Evolutionary conservation across 1,284 basidiomycete species (phyloP).

Genomic region (Golubevia sp.): DNA sequence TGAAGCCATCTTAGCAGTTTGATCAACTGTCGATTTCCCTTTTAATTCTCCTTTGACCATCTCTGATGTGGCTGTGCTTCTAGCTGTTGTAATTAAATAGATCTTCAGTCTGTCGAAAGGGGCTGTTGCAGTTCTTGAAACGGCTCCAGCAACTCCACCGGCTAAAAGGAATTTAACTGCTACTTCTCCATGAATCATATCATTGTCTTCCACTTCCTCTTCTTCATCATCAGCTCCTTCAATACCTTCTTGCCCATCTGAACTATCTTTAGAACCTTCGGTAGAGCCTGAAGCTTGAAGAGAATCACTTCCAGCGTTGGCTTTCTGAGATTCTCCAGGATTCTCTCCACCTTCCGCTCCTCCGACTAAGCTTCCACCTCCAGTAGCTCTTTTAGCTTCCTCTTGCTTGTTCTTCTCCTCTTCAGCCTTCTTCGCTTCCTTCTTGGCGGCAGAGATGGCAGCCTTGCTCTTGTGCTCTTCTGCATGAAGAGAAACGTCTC

Average conservation of each 20-base stretch:
- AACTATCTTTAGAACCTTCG: no score
- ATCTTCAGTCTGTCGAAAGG: constrained; percentile 97
- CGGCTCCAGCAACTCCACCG: constrained; percentile 93
- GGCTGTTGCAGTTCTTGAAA: constrained; percentile 93
- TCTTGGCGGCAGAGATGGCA: constrained; percentile 15
- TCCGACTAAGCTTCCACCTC: no score
- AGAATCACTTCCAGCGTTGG: no score
- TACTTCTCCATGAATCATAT: constrained; percentile 72
- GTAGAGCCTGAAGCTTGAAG: no score
- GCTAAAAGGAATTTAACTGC: constrained; percentile 88
- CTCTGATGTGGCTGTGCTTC: constrained; percentile 15
- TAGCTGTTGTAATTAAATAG: constrained; percentile 82
- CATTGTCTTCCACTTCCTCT: constrained; percentile 68
- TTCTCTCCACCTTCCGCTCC: no score
- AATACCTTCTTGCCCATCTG: no score
- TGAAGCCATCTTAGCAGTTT: neutral
- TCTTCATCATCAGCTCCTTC: constrained; percentile 67
- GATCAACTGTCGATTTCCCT: constrained; percentile 8
- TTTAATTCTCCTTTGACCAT: constrained; percentile 14
- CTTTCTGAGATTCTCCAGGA: no score
- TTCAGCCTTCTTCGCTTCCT: constrained; percentile 34
- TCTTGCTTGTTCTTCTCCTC: constrained; percentile 8
- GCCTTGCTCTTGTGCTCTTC: constrained; percentile 42
- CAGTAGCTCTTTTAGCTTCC: neutral
- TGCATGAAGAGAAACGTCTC: constrained; percentile 49